Percentiles rank a stretch among this genome's conserved stretches.
These are phyloP conservation scores for Dendrobium nobile DNA, from an alignment of 106 monocot genomes.

Conservation along the genomic window DNA sequence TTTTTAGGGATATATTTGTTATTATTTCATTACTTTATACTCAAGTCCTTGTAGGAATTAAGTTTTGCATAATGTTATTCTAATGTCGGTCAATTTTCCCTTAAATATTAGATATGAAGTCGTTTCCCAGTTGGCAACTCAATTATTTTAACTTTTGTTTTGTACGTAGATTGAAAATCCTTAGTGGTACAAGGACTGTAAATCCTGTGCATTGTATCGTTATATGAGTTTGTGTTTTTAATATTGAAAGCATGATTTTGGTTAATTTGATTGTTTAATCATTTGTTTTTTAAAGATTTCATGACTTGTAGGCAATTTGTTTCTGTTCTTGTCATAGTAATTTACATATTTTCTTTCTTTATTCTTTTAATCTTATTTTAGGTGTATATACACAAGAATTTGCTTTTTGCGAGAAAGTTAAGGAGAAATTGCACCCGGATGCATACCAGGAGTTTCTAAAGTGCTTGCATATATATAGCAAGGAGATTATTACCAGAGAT, in stretches of 20 bases:
- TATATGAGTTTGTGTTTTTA: background rate
- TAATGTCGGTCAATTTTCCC: background rate
- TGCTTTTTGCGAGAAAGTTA: constrained; percentile 84
- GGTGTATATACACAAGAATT: constrained; percentile 79
- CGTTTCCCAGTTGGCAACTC: background rate
- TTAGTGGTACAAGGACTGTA: background rate
- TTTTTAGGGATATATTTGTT: background rate
- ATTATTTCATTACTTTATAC: background rate
- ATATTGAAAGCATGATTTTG: background rate
- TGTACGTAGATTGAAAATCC: background rate
- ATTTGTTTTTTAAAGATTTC: background rate
- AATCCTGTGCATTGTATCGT: background rate
- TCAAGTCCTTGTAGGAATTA: background rate
- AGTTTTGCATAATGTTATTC: background rate
- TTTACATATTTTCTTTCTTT: background rate
- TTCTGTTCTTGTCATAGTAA: background rate
- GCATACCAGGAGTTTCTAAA: constrained; percentile 94
- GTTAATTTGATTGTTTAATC: background rate
- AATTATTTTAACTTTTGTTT: background rate
- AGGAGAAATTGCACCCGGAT: constrained; percentile 70
- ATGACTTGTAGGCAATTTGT: background rate
- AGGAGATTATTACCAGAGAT: constrained; percentile 78
- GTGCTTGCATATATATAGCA: constrained; percentile 86
- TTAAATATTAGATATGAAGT: background rate
- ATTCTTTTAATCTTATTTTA: constrained; percentile 12